These are phyloP conservation scores for Phoma sp. DNA, from an alignment of 2,329 filamentous ascomycete genomes.

Conservation along the genomic window DNA sequence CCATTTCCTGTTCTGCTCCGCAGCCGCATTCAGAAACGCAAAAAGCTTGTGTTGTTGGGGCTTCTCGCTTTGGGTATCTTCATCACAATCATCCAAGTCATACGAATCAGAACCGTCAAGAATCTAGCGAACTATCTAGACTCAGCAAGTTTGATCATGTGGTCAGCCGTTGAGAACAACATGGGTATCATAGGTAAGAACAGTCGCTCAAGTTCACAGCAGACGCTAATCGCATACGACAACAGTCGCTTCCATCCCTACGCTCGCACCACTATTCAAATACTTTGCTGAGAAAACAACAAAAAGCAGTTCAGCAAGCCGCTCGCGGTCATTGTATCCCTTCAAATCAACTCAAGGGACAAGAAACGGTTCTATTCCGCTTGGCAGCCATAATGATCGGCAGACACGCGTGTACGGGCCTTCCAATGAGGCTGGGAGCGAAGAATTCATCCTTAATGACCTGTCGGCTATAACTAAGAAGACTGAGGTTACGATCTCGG, in stretches of 20 bases:
- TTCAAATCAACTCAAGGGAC: slow-evolving; percentile 3
- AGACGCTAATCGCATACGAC: too few species aligned
- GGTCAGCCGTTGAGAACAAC: slow-evolving; percentile 25
- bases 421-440: slow-evolving; percentile 4
- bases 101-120: slow-evolving; percentile 20
- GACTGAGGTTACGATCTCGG: slow-evolving; percentile 5
- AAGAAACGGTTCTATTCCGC: slow-evolving; percentile 1
- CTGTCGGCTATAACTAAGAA: slow-evolving; percentile 12
- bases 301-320: slow-evolving; percentile 12
- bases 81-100: slow-evolving; percentile 24
- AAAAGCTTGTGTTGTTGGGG: slow-evolving; percentile 16
- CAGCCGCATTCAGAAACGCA: slow-evolving; percentile 20
- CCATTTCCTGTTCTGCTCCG: slow-evolving; percentile 21
- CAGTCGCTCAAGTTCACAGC: too few species aligned
- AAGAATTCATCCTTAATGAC: slow-evolving; percentile 15
- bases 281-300: slow-evolving; percentile 25
- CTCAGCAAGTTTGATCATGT: slow-evolving; percentile 22
- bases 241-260: slow-evolving; percentile 19
- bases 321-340: slow-evolving; percentile 14
- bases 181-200: slow-evolving; percentile 17
- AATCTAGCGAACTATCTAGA: slow-evolving; percentile 24
- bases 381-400: slow-evolving; percentile 4
- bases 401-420: not conserved
- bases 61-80: slow-evolving; percentile 21
- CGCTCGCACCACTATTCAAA: slow-evolving; percentile 21